Conservation (phyloP, 305 asterid species). For the Euphrasia arctica region DNA sequence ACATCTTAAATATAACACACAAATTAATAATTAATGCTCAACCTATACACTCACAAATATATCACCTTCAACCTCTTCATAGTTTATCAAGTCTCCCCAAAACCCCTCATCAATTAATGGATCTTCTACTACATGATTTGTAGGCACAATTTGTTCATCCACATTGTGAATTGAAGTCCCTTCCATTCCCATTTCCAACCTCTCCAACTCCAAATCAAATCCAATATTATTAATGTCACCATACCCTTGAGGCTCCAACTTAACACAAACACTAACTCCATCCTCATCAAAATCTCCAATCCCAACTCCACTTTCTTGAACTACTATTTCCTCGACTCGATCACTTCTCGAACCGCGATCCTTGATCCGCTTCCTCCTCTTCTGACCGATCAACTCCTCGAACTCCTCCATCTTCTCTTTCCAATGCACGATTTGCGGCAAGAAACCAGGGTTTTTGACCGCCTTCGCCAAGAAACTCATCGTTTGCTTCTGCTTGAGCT, state of each 20-base stretch:
- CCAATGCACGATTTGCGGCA: slow-evolving; percentile 44
- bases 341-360: no score
- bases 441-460: slow-evolving; percentile 39
- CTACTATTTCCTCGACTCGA: no score
- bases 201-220: slow-evolving; percentile 36
- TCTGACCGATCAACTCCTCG: slow-evolving; percentile 40
- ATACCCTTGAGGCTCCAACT: slow-evolving; percentile 37
- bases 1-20: no score
- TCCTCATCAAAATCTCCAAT: neutral
- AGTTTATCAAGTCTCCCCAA: slow-evolving; percentile 46
- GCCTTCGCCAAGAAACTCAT: slow-evolving; percentile 62
- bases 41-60: slow-evolving; percentile 24
- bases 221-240: slow-evolving; percentile 21
- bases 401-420: slow-evolving; percentile 46
- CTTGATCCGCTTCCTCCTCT: slow-evolving; percentile 42
- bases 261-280: slow-evolving; percentile 25
- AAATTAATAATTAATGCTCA: no score
- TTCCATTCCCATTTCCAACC: slow-evolving; percentile 31
- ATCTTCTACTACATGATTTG: slow-evolving; percentile 1
- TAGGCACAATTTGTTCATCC: slow-evolving; percentile 25
- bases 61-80: slow-evolving; percentile 32
- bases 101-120: slow-evolving; percentile 39
- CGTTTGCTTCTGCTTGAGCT: slow-evolving; percentile 49
- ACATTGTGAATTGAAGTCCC: slow-evolving; percentile 23
- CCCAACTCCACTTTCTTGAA: neutral